Base-by-base conservation (phyloP, 345 rosid genomes). In the Salix viminalis region DNA sequence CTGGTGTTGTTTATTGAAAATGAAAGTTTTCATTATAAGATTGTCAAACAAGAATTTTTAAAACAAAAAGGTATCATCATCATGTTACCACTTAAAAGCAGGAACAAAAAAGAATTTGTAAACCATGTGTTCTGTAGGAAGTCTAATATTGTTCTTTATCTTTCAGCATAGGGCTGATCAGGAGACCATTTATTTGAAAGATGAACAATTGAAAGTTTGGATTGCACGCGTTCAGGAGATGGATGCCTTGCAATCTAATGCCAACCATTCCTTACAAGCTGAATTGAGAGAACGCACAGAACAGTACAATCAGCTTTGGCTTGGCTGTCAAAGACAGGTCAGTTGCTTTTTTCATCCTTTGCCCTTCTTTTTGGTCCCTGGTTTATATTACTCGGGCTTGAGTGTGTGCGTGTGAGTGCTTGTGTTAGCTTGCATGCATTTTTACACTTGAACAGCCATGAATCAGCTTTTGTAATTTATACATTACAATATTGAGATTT, bases 251-350 rank as follows among this genome's bases (percentile, higher is more conserved):
- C 98, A 94, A 70, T 86, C 98, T 56, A 86, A 74, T 71, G 85
- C 97, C 73, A 90, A 86, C 72, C 94, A 91, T 70, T 84, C 91
- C 4, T 84, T 94, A 75, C 99, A 94, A 85, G 87, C 87, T 73
- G 97, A 94, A 79, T 80, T 96, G 81, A 81, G 89, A 73, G 98
- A 92, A 70, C 93, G 95, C n/a, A 91, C 89, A 30, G 97, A 92
- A 71, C 98, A 90, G 78, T 91, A 86, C 80, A 90, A 89, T 78
- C 99, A 96, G 84, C 95, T 96, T 21, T 96, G 97, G 99, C 80
- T 81, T 69, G 93, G 91, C 65, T 96, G 91, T 82, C 99, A 96
- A 82, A 88, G 97, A 88, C 99, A 96, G 99, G 99, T 96, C 76
- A 42, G 69, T 83, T 73, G 58, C 69, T 58, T 58, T 58, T 10